These are phyloP conservation scores for Talaromyces thailandensis DNA, from an alignment of 495 filamentous ascomycete genomes.

Conservation along the genomic window DNA sequence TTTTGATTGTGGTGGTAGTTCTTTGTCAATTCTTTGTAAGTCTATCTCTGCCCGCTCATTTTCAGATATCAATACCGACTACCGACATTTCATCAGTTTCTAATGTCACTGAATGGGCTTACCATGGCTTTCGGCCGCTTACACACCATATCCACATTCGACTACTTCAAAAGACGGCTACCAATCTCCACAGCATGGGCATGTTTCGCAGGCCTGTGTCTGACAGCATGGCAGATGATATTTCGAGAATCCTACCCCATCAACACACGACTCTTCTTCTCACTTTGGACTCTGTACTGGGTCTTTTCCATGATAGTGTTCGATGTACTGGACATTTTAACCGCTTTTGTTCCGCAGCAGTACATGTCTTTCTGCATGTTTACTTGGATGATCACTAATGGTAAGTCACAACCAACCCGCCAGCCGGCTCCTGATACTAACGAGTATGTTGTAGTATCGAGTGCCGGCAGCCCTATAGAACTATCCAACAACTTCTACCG, in stretches of 20 bases:
- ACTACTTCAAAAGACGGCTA: not conserved
- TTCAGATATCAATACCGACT: not conserved
- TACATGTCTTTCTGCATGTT: not conserved
- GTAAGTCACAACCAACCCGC: too few relatives aligned
- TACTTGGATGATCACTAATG: not conserved
- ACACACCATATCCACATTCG: not conserved
- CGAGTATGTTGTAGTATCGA: not conserved
- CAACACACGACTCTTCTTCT: too few relatives aligned
- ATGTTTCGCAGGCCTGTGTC: too few relatives aligned
- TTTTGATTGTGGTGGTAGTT: not conserved
- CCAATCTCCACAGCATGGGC: not conserved
- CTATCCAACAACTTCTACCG: not conserved
- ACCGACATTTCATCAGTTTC: not conserved
- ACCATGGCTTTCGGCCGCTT: not conserved
- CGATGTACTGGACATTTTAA: too few relatives aligned
- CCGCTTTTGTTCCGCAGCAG: not conserved
- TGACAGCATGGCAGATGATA: too few relatives aligned
- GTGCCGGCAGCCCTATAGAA: not conserved
- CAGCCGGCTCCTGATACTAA: too few relatives aligned
- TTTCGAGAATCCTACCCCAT: too few relatives aligned
- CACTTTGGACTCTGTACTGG: too few relatives aligned
- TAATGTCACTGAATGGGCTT: not conserved
- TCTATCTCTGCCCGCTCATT: not conserved
- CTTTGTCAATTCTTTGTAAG: not conserved
- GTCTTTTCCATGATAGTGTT: too few relatives aligned